Conservation (phyloP, 805 yeast genomes). For the Yarrowia phangngaensis region DNA sequence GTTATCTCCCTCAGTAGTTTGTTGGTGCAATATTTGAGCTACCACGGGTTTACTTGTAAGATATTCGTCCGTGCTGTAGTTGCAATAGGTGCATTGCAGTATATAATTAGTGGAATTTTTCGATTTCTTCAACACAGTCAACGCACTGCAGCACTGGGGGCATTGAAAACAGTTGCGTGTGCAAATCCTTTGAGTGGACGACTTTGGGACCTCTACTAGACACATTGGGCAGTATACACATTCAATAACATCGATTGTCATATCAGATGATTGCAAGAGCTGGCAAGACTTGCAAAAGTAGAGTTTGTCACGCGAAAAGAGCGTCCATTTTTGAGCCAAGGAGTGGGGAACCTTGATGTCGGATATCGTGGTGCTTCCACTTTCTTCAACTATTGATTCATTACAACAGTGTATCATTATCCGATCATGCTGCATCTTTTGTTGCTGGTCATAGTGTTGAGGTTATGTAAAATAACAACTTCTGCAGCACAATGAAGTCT, state of each 20-base stretch:
- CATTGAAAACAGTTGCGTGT: slow-evolving; percentile 22
- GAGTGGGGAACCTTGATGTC: slow-evolving; percentile 13
- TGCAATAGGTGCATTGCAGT: slow-evolving; percentile 9
- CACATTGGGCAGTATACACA: slow-evolving; percentile 26
- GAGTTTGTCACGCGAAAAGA: slow-evolving; percentile 5
- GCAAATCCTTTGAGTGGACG: slow-evolving; percentile 8
- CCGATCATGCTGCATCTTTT: no score
- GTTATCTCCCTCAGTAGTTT: background rate
- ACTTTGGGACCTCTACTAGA: slow-evolving; percentile 20
- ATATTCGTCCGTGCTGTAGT: slow-evolving; percentile 6
- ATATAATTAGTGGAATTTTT: slow-evolving; percentile 3
- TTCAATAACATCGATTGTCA: slow-evolving; percentile 6
- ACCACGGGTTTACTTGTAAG: slow-evolving; percentile 5
- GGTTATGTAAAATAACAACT: no score
- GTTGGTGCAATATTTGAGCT: slow-evolving; percentile 9
- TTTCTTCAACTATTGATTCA: slow-evolving; percentile 17
- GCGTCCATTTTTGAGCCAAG: slow-evolving; percentile 17
- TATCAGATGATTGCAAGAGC: slow-evolving; percentile 18
- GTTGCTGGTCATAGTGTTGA: no score
- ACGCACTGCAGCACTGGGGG: slow-evolving; percentile 19
- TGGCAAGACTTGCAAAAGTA: slow-evolving; percentile 22
- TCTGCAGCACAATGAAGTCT: no score
- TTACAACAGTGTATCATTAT: slow-evolving; percentile 21
- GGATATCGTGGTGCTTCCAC: slow-evolving; percentile 16
- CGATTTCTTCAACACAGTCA: slow-evolving; percentile 11